A percentile compares a stretch with the other conserved stretches of the same genome.
These are phyloP conservation scores for Lecanicillium sp. DNA, from an alignment of 2,329 filamentous ascomycete genomes.

Conservation along the genomic window DNA sequence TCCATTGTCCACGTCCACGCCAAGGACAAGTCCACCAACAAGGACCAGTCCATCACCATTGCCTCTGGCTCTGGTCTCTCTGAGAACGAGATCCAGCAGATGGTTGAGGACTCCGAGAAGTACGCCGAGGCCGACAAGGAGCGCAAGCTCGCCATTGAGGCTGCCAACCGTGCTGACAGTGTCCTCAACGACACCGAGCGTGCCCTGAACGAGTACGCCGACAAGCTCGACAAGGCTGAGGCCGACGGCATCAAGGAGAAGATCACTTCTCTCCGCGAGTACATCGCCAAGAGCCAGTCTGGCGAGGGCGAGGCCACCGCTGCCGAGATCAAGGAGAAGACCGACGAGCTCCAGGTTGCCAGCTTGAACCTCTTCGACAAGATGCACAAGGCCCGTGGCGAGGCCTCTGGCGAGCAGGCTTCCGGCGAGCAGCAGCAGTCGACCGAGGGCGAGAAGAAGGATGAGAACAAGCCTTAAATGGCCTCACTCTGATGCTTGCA, in stretches of 20 bases:
- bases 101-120: constrained; percentile 97
- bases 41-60: constrained; percentile 99
- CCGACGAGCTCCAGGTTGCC: constrained; percentile 92
- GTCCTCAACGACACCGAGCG: constrained; percentile 98
- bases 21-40: constrained; percentile 98
- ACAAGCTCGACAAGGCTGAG: constrained; percentile 95
- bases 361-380: constrained; percentile 98
- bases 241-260: constrained; percentile 91
- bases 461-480: constrained; percentile 60
- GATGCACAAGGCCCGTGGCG: constrained; percentile 93
- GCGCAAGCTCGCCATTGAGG: constrained; percentile 90
- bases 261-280: constrained; percentile 78
- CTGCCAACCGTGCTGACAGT: constrained; percentile 94
- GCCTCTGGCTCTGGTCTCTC: constrained; percentile 95
- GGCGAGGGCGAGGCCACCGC: constrained; percentile 82
- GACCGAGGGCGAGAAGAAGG: constrained; percentile 71
- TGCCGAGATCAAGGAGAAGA: constrained; percentile 96
- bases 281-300: constrained; percentile 88
- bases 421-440: constrained; percentile 41
- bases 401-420: constrained; percentile 51
- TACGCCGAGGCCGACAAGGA: constrained; percentile 94
- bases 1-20: constrained; percentile 97
- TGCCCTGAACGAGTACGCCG: constrained; percentile 92
- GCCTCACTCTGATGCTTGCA: constrained; percentile 19
- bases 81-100: constrained; percentile 88